phyloP scores from a whole-genome alignment of 768 basidiomycete species.

The Crepidotus variabilis region DNA sequence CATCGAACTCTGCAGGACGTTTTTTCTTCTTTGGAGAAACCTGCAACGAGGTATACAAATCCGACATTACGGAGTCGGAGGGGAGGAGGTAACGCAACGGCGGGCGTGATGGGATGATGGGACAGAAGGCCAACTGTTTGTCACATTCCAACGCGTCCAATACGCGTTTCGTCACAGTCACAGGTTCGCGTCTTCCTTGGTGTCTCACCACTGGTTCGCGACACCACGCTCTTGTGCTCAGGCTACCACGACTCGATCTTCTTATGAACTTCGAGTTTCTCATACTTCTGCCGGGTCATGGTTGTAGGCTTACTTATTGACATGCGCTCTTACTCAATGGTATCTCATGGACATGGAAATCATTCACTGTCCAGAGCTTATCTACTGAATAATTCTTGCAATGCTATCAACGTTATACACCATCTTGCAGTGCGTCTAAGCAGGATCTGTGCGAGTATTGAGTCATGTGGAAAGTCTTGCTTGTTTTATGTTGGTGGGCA shows the following conservation, averaged over 20 bases:
- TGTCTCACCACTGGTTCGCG: background rate
- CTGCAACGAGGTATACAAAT: constrained; percentile 56
- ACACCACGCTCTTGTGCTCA: background rate
- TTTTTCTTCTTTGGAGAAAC: constrained; percentile 75
- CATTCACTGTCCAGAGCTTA: too few species aligned
- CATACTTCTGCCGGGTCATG: too few species aligned
- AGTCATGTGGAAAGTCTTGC: too few species aligned
- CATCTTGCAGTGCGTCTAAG: too few species aligned
- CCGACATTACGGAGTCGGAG: constrained; percentile 39
- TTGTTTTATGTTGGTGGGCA: too few species aligned
- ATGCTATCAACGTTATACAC: too few species aligned
- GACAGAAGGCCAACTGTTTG: background rate
- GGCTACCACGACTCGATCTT: background rate
- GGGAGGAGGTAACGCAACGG: constrained; percentile 18
- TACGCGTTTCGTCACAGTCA: constrained; percentile 20
- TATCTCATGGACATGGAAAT: too few species aligned
- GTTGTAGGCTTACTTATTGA: too few species aligned
- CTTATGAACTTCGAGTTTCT: too few species aligned
- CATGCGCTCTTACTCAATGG: too few species aligned
- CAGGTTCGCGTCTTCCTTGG: background rate
- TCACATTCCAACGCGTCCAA: constrained; percentile 16
- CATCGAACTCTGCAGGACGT: constrained; percentile 46
- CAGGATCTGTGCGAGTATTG: too few species aligned
- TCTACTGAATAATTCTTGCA: too few species aligned
- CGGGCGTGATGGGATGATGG: background rate